Evolutionary conservation across 2,329 filamentous ascomycete genomes (phyloP), one percentile per base, ranked within the genome.

Genomic region (Canariomyces notabilis): DNA sequence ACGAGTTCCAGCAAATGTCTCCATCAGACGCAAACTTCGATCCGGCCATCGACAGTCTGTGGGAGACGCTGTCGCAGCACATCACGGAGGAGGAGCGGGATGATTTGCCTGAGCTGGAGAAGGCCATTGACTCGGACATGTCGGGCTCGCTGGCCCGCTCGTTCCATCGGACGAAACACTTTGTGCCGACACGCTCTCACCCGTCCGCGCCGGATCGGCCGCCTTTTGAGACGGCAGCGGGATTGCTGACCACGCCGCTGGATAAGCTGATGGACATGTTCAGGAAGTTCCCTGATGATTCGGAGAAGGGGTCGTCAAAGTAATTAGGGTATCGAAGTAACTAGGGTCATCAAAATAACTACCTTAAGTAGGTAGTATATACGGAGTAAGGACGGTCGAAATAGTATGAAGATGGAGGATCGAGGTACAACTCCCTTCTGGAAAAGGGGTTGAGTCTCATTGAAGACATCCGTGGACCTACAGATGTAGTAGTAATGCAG

Each of bases 201-300:
- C 74, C 75, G 0, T 63, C 56, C n/a, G 67, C 50, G n/a, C 48
- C 71, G 2, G 68, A 76, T 49, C 69, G 70, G 29, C 75, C 76
- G 2, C 74, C 73, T 0, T 81, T 79, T 48, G 77, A 82, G 66
- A 77, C 72, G 0, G 74, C 69, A 0, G 70, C 69, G 47, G 76
- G 74, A 0, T 53, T 83, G 18, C 50, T 83, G 59, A 63, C 73
- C 0, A 76, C 78, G 12, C 79, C 79, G 0, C 64, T 82, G 15
- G 80, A 82, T 58, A 71, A 70, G 48, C 50, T 83, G 23, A 64
- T 63, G 31, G 77, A 82, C 58, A 75, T 73, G 57, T 83, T 79
- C 53, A 75, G 75, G 2, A 57, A 48, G 44, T 58, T 60, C 21
- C 57, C 57, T 7, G 61, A 70, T 20, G 46, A 11, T 6, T n/a